Base-by-base conservation (phyloP, 495 filamentous ascomycete genomes). In the Podospora fimiseda region DNA sequence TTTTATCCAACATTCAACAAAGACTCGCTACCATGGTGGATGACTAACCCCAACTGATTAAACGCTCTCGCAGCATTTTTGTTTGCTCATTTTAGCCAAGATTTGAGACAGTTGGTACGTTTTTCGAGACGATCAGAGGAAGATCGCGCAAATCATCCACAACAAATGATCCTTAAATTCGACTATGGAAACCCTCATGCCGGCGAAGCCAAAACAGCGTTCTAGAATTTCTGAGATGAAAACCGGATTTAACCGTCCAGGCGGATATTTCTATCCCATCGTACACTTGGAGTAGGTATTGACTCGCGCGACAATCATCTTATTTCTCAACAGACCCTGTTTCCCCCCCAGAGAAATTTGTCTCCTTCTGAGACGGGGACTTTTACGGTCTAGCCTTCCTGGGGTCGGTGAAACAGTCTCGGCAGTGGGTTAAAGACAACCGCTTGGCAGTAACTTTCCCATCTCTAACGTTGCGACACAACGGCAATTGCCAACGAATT, bases 331-430 rank as follows among this genome's bases (percentile, higher is more conserved):
- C n/a, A n/a, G n/a, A n/a, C n/a, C n/a, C n/a, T n/a, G n/a, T n/a
- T n/a, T n/a, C 20, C 9, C 21, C 13, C 20, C 3, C 43, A 22
- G 43, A 21, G 19, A 21, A 30, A 33, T 33, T 33, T 46, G 18
- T 41, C 57, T 51, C 51, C 60, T 60, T 55, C 50, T 62, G 64
- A 66, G 64, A 66, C 64, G 33, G 43, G 42, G 56, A 40, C n/a
- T n/a, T 20, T 33, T 44, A 43, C 49, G 27, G 30, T 41, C 23
- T 19, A 43, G 41, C 51, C 51, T 33, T 36, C 40, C 41, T 9
- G 22, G 19, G 50, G n/a, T 47, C 51, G 50, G 40, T 22, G 44
- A 47, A 47, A 47, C 44, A 47, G 44, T 54, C 53, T 52, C 56
- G 47, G 21, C 21, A 42, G 39, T 38, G 38, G 20, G n/a, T n/a